Evolutionary conservation across 495 filamentous ascomycete species (phyloP).

Genomic region (Bacidia rubella): DNA sequence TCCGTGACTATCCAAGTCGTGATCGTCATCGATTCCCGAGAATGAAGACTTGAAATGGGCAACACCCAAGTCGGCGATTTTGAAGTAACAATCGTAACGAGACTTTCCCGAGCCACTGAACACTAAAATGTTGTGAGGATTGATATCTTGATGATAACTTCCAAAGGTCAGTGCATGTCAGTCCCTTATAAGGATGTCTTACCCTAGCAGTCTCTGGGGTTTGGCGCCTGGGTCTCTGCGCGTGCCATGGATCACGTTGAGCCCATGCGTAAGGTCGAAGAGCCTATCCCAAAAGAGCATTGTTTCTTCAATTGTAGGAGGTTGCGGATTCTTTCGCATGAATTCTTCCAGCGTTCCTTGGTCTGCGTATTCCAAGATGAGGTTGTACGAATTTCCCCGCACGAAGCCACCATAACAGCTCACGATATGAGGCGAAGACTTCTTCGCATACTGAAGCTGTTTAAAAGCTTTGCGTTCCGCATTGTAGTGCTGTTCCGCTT

Average conservation of each 20-base stretch:
- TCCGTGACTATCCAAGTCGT: conserved; percentile 21
- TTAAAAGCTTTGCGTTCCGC: conserved; percentile 23
- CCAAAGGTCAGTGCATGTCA: too few relatives aligned
- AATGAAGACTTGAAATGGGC: conserved; percentile 19
- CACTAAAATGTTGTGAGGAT: conserved; percentile 28
- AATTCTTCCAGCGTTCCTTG: conserved; percentile 26
- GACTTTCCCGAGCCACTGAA: conserved; percentile 15
- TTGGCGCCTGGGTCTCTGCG: neutral
- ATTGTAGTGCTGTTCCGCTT: conserved; percentile 21
- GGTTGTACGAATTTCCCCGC: conserved; percentile 23
- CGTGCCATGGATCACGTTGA: neutral
- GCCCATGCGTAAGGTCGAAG: conserved; percentile 14
- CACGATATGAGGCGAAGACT: conserved; percentile 19
- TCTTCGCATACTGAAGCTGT: conserved; percentile 10
- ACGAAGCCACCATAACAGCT: conserved; percentile 29
- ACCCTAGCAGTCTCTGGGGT: too few relatives aligned
- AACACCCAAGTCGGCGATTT: conserved; percentile 28
- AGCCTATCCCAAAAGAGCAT: conserved; percentile 25
- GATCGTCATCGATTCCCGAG: conserved; percentile 7
- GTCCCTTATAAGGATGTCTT: too few relatives aligned
- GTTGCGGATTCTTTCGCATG: conserved; percentile 19
- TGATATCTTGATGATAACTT: conserved; percentile 31
- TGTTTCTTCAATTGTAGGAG: conserved; percentile 21
- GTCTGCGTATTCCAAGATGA: conserved; percentile 32
- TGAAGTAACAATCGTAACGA: conserved; percentile 25